Evolutionary conservation across 768 basidiomycete species (phyloP).

Genomic region (Psilocybe sp.): DNA sequence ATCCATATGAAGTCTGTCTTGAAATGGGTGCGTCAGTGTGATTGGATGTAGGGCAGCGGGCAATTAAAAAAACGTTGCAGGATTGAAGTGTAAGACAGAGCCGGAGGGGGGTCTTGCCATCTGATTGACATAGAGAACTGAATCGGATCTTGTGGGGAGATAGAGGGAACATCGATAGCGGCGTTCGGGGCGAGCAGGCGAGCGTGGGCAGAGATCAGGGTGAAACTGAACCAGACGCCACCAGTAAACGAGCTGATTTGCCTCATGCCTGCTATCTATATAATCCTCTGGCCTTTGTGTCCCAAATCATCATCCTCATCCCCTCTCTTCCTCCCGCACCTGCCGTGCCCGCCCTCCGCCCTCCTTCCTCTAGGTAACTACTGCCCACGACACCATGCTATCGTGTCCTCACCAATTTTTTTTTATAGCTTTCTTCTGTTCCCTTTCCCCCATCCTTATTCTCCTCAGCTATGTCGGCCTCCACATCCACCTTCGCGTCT

Average conservation of each 20-base stretch:
- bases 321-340: slow-evolving; percentile 21
- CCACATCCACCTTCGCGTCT: slow-evolving; percentile 47
- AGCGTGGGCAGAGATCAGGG: slow-evolving; percentile 4
- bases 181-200: slow-evolving; percentile 24
- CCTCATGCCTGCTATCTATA: slow-evolving; percentile 18
- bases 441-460: slow-evolving; percentile 21
- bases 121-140: slow-evolving; percentile 12
- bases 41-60: slow-evolving; percentile 21
- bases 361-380: slow-evolving; percentile 16
- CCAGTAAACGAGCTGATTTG: not conserved
- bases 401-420: slow-evolving; percentile 11
- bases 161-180: slow-evolving; percentile 26
- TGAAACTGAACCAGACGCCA: not conserved
- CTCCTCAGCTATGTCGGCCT: slow-evolving; percentile 19
- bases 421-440: slow-evolving; percentile 14
- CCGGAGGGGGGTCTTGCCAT: slow-evolving; percentile 12
- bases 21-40: slow-evolving; percentile 14
- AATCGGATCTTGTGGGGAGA: slow-evolving; percentile 45
- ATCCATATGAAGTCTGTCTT: slow-evolving; percentile 14
- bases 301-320: slow-evolving; percentile 25
- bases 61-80: slow-evolving; percentile 52
- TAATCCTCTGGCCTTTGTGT: slow-evolving; percentile 20
- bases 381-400: no score
- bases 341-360: slow-evolving; percentile 22
- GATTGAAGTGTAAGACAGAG: not conserved